Conservation (phyloP, 768 basidiomycete species). For the Lactarius quietus region DNA sequence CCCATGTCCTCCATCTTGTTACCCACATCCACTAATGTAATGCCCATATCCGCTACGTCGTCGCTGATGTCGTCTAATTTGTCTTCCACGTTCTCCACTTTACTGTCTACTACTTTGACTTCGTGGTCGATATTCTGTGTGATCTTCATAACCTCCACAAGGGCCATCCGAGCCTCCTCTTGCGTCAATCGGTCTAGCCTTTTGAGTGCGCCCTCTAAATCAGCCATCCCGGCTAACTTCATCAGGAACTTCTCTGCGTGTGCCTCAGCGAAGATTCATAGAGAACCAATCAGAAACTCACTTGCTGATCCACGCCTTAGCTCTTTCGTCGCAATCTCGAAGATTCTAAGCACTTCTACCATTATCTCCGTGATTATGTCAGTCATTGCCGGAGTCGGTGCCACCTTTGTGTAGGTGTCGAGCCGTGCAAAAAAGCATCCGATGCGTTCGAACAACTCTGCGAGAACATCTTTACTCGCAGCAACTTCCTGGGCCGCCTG, state of each 20-base stretch:
- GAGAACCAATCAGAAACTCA: not conserved
- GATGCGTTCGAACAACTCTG: not conserved
- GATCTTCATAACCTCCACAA: not conserved
- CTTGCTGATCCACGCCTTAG: not conserved
- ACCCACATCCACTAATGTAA: too few relatives aligned
- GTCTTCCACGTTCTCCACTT: not conserved
- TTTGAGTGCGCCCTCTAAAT: not conserved
- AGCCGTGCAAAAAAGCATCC: not conserved
- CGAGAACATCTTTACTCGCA: not conserved
- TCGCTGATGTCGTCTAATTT: too few relatives aligned
- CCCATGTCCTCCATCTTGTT: too few relatives aligned
- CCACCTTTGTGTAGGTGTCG: not conserved
- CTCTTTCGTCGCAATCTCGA: not conserved
- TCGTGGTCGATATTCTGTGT: not conserved
- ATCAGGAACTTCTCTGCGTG: not conserved
- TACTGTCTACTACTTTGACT: not conserved
- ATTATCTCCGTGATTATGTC: not conserved
- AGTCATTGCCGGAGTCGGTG: not conserved
- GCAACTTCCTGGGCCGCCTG: not conserved
- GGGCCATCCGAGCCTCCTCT: not conserved
- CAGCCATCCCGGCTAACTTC: not conserved
- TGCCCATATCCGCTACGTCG: too few relatives aligned
- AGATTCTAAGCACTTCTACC: not conserved
- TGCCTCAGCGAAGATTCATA: not conserved
- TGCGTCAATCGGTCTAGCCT: not conserved